These are phyloP conservation scores for Monascus ruber DNA, from an alignment of 2,329 filamentous ascomycete genomes.

Conservation along the genomic window DNA sequence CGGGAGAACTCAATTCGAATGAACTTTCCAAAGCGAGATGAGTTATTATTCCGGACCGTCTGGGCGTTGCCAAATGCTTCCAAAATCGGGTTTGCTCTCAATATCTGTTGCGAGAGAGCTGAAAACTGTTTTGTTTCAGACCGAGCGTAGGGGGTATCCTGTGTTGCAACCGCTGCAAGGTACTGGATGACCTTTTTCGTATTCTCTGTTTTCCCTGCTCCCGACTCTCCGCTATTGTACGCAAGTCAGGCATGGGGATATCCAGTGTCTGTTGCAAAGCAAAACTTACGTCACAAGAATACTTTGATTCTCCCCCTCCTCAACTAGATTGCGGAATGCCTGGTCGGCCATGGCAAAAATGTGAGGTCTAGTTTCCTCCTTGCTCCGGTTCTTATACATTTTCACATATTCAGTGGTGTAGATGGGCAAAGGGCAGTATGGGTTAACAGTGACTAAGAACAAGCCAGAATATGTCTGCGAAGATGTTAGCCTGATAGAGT, in stretches of 20 bases:
- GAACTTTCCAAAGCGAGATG: conserved; percentile 95
- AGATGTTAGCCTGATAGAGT: conserved; percentile 1
- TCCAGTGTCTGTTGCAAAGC: not conserved
- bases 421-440: conserved; percentile 87
- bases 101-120: conserved; percentile 89
- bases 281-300: conserved; percentile 70
- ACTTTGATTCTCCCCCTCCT: conserved; percentile 91
- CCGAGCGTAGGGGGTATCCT: conserved; percentile 55
- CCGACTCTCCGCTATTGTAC: conserved; percentile 63
- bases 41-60: conserved; percentile 96
- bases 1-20: conserved; percentile 92
- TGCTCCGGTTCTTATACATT: conserved; percentile 85
- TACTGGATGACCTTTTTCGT: conserved; percentile 99
- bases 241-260: conserved; percentile 1
- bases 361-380: conserved; percentile 92
- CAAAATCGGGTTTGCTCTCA: conserved; percentile 90
- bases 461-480: conserved; percentile 82
- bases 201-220: conserved; percentile 96
- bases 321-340: conserved; percentile 88
- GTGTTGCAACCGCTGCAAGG: conserved; percentile 81
- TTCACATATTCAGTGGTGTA: conserved; percentile 96
- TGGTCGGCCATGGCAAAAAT: conserved; percentile 97
- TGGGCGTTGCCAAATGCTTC: conserved; percentile 98
- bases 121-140: conserved; percentile 58
- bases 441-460: conserved; percentile 94